These are phyloP conservation scores for Russula abietina DNA, from an alignment of 768 basidiomycete species.

Conservation along the genomic window DNA sequence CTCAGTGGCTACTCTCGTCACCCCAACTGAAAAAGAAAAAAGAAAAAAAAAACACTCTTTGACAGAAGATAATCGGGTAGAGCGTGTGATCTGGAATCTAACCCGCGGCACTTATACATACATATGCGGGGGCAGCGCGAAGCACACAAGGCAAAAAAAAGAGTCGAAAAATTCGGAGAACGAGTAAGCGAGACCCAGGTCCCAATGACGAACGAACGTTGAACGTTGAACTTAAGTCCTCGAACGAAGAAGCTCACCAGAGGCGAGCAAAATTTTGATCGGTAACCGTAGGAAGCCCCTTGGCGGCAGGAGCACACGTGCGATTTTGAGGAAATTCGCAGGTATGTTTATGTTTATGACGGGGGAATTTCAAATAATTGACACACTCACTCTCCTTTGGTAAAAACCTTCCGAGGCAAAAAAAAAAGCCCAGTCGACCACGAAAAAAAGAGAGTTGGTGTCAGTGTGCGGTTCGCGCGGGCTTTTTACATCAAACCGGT, in stretches of 20 bases:
- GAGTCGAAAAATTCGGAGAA: neutral
- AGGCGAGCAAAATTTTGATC: neutral
- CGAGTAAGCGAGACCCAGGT: too few species aligned
- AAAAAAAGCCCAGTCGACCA: neutral
- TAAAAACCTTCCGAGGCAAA: neutral
- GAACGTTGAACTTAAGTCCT: neutral
- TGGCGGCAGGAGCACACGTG: neutral
- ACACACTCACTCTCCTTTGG: neutral
- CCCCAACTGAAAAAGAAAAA: too few species aligned
- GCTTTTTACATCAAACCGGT: conserved; percentile 1
- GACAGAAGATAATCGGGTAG: neutral
- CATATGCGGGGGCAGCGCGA: conserved; percentile 4
- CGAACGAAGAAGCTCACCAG: neutral
- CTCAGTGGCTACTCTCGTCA: neutral
- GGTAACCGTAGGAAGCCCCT: neutral
- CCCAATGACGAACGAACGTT: too few species aligned
- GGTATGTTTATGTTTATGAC: neutral
- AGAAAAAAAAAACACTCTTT: neutral
- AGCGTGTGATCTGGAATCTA: neutral
- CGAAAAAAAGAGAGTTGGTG: neutral
- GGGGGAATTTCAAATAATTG: neutral
- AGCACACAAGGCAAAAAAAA: neutral
- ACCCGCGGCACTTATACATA: neutral
- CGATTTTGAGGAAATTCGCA: neutral
- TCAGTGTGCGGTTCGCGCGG: neutral